Evolutionary conservation across 176 grass and related monocot genomes (phyloP).

Genomic region (Musa schizocarpa): DNA sequence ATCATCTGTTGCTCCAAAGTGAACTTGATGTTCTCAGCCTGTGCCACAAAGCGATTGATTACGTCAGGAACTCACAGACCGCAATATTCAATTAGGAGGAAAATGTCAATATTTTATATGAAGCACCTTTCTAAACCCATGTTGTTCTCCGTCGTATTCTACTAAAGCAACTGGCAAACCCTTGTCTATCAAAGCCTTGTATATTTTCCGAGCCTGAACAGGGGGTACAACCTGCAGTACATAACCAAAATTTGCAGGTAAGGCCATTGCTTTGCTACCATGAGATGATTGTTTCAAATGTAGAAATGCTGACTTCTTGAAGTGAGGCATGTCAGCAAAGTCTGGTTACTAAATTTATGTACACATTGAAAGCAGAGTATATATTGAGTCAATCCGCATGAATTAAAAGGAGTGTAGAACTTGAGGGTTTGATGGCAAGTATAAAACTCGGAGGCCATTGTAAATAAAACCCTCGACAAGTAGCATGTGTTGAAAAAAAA

Average conservation of each 20-base stretch:
- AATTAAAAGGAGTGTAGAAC: too few relatives aligned
- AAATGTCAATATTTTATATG: background rate
- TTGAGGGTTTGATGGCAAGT: too few relatives aligned
- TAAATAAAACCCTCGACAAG: too few relatives aligned
- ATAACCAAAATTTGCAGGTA: too few relatives aligned
- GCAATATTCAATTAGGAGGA: background rate
- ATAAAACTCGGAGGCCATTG: too few relatives aligned
- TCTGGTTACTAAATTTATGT: too few relatives aligned
- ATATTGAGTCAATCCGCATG: too few relatives aligned
- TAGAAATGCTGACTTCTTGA: too few relatives aligned
- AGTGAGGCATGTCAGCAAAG: too few relatives aligned
- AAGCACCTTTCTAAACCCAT: conserved; percentile 78
- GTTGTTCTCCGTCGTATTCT: conserved; percentile 93
- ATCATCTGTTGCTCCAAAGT: conserved; percentile 91
- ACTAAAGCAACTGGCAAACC: conserved; percentile 88
- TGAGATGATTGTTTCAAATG: background rate
- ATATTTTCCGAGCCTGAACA: conserved; percentile 68
- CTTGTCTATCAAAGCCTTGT: conserved; percentile 73
- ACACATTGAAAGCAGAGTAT: too few relatives aligned
- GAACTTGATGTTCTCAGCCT: conserved; percentile 93
- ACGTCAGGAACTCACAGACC: background rate
- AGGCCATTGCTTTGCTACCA: too few relatives aligned
- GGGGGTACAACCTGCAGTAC: conserved; percentile 60
- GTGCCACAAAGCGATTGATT: conserved; percentile 12
- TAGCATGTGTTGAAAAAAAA: too few relatives aligned